phyloP scores from a whole-genome alignment of 176 grass and related monocot genomes.

The Phoenix roebelenii region DNA sequence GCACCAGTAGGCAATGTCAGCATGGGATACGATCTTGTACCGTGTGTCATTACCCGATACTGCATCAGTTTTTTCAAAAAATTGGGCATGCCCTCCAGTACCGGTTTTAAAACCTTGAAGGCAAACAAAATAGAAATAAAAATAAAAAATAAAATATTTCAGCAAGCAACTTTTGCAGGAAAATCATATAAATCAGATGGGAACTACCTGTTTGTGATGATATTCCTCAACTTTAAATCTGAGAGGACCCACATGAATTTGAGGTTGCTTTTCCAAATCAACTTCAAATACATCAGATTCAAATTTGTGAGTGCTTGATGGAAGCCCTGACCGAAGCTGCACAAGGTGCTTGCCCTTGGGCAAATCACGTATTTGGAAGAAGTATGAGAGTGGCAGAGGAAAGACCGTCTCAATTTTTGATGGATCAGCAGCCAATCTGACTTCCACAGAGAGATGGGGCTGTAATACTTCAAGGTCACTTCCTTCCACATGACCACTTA shows the following conservation, averaged over 20 bases:
- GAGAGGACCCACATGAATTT: conserved; percentile 76
- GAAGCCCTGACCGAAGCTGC: conserved; percentile 67
- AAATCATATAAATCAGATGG: not conserved
- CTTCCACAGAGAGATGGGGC: conserved; percentile 76
- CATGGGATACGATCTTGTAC: no score
- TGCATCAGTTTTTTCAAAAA: no score
- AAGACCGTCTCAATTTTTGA: conserved; percentile 65
- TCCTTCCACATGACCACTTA: conserved; percentile 79
- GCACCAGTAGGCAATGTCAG: no score
- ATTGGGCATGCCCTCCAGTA: no score
- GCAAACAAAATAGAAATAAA: not conserved
- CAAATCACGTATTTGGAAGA: conserved; percentile 74
- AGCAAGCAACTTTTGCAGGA: not conserved
- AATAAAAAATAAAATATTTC: not conserved
- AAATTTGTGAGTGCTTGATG: conserved; percentile 58
- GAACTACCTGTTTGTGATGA: conserved; percentile 79
- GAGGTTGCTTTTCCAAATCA: conserved; percentile 76
- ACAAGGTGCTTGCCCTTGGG: conserved; percentile 64
- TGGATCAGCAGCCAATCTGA: conserved; percentile 57
- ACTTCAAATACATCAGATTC: conserved; percentile 72
- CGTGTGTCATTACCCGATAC: no score
- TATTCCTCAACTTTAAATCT: conserved; percentile 67
- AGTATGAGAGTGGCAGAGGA: conserved; percentile 71
- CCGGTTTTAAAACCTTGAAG: not conserved
- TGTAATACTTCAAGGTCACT: conserved; percentile 38